Base-by-base conservation (phyloP, 306 rosid species). In the Cicer pinnatifidum region DNA sequence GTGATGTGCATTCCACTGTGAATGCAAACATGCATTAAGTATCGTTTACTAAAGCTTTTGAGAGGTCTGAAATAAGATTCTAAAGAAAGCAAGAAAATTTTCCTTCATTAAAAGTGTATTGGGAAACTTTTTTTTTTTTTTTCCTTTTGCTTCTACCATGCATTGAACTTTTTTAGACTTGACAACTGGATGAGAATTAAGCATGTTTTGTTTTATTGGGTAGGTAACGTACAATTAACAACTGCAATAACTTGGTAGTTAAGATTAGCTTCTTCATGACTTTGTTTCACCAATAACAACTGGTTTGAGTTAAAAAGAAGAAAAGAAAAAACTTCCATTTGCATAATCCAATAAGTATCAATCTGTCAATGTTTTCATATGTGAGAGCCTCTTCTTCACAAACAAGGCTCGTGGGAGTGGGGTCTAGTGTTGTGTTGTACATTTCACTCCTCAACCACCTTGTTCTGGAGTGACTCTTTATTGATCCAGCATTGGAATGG, bases 321-420 rank as follows among this genome's bases (percentile, higher is more conserved):
- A 12, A 28, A 12, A 52, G 12, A 20, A 65, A 50, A 43, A 54
- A 20, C 33, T 64, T 56, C 43, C 43, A 33, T 38, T n/a, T 52
- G 64, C 54, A 28, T 20, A 57, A 39, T 67, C 48, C 50, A 51
- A 53, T 12, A 17, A 58, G 38, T 60, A 70, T 47, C 52, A 66
- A 64, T 66, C 16, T 64, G 39, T 60, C 73, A 69, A 66, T 15
- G 60, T 66, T 75, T 52, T 8, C 54, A 43, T 50, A 56, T 56
- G 9, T 6, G 46, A 73, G 11, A 28, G 28, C 1, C 8, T 46
- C 23, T 81, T 71, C 23, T 81, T 71, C 23, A 33, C 43, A 71
- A 57, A 61, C 45, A 78, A 69, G 65, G 50, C 48, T 15, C 44
- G 80, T 80, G 79, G 75, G 82, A 17, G 54, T 66, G 52, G 75